Evolutionary conservation across 169 alveolate species (phyloP), one percentile per base, ranked within the genome.

Genomic region (Eimeria brunetti): DNA sequence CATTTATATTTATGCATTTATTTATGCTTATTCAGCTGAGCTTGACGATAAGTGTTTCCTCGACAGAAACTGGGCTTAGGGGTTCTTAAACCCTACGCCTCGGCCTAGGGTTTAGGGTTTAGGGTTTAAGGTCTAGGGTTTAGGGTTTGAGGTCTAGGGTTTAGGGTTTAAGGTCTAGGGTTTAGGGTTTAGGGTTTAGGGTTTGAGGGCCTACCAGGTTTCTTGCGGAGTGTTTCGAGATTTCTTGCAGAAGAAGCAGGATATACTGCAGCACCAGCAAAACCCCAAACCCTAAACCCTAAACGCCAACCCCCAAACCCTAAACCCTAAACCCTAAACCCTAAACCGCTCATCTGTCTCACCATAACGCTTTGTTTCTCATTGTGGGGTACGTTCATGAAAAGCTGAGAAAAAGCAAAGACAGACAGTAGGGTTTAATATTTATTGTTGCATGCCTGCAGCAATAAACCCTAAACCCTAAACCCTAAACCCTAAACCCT

Each of bases 351-450:
- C 6, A 20, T 64, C 49, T 20, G 16, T 24, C 88, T 78, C 62
- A 78, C 88, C 88, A 78, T 78, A 18, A 78, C 88, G 38, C 88
- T 41, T 78, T 78, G 88, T 56, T 78, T 78, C 33, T 78, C 88
- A 46, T 78, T 38, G 88, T 78, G 88, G 7, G 88, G 88, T 2
- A 78, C 62, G 6, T 56, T 56, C 88, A 78, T 78, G 46, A 78
- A 78, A n/a, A 78, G 62, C 88, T 78, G 88, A 2, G n/a, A 24
- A 78, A 9, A 71, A 30, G 36, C 51, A 71, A n/a, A 71, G 27
- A 20, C 6, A 18, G 64, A 24, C 20, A 62, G 16, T 62, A 62
- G 16, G 4, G 6, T 62, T 22, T 14, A 8, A 22, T 62, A 62
- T 14, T 62, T 62, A 62, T 14, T 62, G 12, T 51, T 62, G 33